Percentiles rank a stretch among this genome's conserved stretches.
Evolutionary conservation across 2,329 filamentous ascomycete species (phyloP).

Genomic region (Colletotrichum truncatum): DNA sequence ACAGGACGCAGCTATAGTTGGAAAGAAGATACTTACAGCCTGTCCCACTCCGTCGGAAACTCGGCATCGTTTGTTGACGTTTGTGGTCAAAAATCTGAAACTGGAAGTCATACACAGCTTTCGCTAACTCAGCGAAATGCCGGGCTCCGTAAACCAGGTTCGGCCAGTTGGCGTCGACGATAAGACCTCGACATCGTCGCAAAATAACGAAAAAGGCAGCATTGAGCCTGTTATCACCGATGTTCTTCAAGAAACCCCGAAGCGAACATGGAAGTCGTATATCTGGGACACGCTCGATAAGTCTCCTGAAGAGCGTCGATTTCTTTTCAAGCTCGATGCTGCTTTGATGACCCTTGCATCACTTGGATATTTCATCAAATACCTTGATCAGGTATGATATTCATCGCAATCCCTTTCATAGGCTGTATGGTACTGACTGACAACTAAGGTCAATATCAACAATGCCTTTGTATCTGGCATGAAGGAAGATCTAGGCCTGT

Average conservation of each 20-base stretch:
- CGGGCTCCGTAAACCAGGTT: neutral
- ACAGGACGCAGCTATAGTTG: neutral
- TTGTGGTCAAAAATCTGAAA: neutral
- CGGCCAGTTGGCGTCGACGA: neutral
- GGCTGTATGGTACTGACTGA: neutral
- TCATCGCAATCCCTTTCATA: neutral
- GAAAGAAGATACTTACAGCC: neutral
- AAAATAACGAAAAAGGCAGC: neutral
- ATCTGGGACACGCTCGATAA: conserved; percentile 58
- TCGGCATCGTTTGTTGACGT: neutral
- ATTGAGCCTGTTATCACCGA: neutral
- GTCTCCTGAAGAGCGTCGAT: conserved; percentile 47
- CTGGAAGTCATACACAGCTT: neutral
- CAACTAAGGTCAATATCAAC: conserved; percentile 43
- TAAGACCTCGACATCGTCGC: neutral
- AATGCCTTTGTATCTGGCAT: conserved; percentile 43
- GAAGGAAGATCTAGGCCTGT: conserved; percentile 34
- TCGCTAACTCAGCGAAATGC: neutral
- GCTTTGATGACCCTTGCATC: conserved; percentile 45
- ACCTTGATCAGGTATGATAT: conserved; percentile 25
- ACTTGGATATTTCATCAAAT: conserved; percentile 37
- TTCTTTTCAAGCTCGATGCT: conserved; percentile 53
- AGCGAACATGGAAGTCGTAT: conserved; percentile 54
- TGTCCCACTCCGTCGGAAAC: neutral
- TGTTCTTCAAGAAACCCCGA: conserved; percentile 39